Conservation (phyloP, 768 basidiomycete genomes). For the Udeniomyces megalosporus region DNA sequence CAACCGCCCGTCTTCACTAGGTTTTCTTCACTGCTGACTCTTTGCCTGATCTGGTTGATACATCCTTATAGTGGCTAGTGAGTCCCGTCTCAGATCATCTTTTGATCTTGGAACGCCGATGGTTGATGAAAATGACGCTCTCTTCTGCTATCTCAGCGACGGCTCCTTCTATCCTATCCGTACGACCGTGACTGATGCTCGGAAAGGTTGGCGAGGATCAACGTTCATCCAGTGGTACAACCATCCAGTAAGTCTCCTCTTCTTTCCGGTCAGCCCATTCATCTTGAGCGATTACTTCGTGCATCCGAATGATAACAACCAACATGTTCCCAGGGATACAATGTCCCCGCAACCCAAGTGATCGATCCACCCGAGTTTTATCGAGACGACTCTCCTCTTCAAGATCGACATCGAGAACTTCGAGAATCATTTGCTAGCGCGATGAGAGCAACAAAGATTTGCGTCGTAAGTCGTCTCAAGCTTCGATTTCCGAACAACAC, state of each 20-base stretch:
- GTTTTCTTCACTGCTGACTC: too few species aligned
- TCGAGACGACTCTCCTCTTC: not conserved
- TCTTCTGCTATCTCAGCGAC: not conserved
- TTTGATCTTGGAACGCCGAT: too few species aligned
- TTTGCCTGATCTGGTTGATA: too few species aligned
- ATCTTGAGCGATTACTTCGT: too few species aligned
- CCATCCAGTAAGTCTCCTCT: not conserved
- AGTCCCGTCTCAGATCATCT: too few species aligned
- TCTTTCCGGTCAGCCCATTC: too few species aligned
- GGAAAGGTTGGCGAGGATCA: not conserved
- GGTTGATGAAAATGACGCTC: too few species aligned
- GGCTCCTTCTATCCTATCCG: constrained; percentile 14
- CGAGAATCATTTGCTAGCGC: not conserved
- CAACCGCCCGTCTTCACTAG: too few species aligned
- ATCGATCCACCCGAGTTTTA: constrained; percentile 2
- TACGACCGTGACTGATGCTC: constrained; percentile 10
- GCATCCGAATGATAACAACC: not conserved
- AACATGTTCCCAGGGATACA: not conserved
- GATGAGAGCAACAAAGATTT: constrained; percentile 10
- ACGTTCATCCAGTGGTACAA: not conserved
- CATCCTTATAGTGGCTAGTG: too few species aligned
- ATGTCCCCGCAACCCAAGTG: not conserved
- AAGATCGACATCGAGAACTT: not conserved
- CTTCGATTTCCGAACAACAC: too few species aligned
- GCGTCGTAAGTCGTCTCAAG: constrained; percentile 10